Evolutionary conservation across 192 early-diverging fungal species (phyloP).

Genomic region (Pilobolus umbonatus): DNA sequence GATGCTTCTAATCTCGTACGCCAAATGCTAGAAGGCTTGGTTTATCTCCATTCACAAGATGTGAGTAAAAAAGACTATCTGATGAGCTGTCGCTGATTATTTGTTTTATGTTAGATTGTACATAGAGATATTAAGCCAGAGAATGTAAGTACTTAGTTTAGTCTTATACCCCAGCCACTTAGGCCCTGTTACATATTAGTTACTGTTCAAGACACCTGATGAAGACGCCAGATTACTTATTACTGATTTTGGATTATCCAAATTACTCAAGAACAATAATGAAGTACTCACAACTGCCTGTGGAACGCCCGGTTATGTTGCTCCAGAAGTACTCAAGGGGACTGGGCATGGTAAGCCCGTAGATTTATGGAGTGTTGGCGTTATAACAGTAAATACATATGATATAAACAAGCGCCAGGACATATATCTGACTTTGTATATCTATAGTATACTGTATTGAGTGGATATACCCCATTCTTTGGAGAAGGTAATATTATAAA

Average conservation of each 20-base stretch:
- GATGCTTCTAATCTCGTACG: slow-evolving; percentile 68
- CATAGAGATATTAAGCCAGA: slow-evolving; percentile 81
- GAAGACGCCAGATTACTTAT: slow-evolving; percentile 55
- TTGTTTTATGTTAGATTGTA: slow-evolving; percentile 49
- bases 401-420: not conserved
- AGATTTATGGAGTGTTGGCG: slow-evolving; percentile 74
- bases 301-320: slow-evolving; percentile 57
- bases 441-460: slow-evolving; percentile 61
- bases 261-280: slow-evolving; percentile 49
- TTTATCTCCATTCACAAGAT: slow-evolving; percentile 76
- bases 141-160: slow-evolving; percentile 42
- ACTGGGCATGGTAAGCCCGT: slow-evolving; percentile 61
- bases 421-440: not conserved
- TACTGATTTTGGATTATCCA: slow-evolving; percentile 75
- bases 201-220: slow-evolving; percentile 40
- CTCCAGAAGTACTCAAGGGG: slow-evolving; percentile 63
- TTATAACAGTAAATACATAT: slow-evolving; percentile 42
- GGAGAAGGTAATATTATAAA: no score
- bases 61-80: slow-evolving; percentile 13
- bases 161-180: not conserved
- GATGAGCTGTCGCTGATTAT: not conserved
- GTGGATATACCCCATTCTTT: slow-evolving; percentile 68
- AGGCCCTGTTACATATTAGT: not conserved
- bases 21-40: slow-evolving; percentile 69
- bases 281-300: slow-evolving; percentile 64